phyloP scores from a whole-genome alignment of 2,329 filamentous ascomycete species.

The Colletotrichum ledebouriae region DNA sequence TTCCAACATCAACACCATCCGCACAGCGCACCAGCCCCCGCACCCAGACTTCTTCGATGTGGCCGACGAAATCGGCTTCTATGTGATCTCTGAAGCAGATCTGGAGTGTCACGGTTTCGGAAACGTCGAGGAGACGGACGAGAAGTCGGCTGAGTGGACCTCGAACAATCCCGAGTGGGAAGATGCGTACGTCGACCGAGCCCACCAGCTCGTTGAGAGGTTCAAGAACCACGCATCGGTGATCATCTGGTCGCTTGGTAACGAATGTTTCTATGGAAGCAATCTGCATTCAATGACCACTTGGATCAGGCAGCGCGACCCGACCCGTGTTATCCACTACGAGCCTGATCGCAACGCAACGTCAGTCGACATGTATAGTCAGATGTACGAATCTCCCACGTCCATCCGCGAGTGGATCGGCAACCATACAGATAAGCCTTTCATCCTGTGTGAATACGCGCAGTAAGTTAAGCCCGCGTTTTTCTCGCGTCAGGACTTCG shows the following conservation, averaged over 20 bases:
- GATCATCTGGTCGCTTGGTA: slow-evolving; percentile 80
- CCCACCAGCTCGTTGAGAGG: slow-evolving; percentile 72
- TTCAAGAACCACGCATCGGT: slow-evolving; percentile 72
- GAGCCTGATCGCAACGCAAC: slow-evolving; percentile 71
- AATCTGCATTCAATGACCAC: slow-evolving; percentile 78
- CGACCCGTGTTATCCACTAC: slow-evolving; percentile 73
- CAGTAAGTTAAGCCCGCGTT: slow-evolving; percentile 48
- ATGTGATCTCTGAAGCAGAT: slow-evolving; percentile 71
- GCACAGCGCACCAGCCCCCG: slow-evolving; percentile 76
- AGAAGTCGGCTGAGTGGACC: slow-evolving; percentile 58
- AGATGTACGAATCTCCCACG: slow-evolving; percentile 73
- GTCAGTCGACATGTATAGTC: slow-evolving; percentile 73
- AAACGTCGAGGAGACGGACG: slow-evolving; percentile 48
- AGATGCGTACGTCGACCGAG: slow-evolving; percentile 76
- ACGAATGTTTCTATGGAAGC: slow-evolving; percentile 77
- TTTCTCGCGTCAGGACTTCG: rapidly evolving
- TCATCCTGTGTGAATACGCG: slow-evolving; percentile 68
- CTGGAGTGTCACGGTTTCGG: slow-evolving; percentile 68
- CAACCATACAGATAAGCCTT: slow-evolving; percentile 62
- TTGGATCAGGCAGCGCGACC: slow-evolving; percentile 69
- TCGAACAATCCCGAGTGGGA: slow-evolving; percentile 73
- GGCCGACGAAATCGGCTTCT: slow-evolving; percentile 73
- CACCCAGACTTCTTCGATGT: slow-evolving; percentile 72
- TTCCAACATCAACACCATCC: slow-evolving; percentile 78
- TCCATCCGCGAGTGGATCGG: slow-evolving; percentile 54